Percentiles rank a stretch among this genome's conserved stretches.
phyloP scores from a whole-genome alignment of 1,139 yeast genomes.

The Geotrichum reessii region DNA sequence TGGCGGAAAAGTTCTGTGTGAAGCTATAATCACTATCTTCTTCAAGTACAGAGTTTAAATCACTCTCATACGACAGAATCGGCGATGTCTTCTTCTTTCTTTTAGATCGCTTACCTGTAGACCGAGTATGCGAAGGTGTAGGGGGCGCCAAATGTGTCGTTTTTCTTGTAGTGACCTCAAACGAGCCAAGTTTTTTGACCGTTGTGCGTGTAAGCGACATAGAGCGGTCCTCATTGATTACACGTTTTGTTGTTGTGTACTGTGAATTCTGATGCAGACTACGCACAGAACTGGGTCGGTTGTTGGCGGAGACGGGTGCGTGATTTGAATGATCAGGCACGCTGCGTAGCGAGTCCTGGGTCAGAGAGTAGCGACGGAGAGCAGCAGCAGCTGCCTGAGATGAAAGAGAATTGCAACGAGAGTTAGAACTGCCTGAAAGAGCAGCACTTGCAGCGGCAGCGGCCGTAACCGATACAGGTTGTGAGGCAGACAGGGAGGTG shows the following conservation, averaged over 20 bases:
- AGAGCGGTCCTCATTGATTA: slow-evolving; percentile 32
- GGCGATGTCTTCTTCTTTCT: slow-evolving; percentile 25
- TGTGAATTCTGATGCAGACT: slow-evolving; percentile 2
- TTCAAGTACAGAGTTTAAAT: slow-evolving; percentile 35
- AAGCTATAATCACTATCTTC: slow-evolving; percentile 21
- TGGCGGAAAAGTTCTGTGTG: background rate
- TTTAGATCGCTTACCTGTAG: slow-evolving; percentile 2
- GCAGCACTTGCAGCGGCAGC: slow-evolving; percentile 24
- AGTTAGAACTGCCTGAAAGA: slow-evolving; percentile 16
- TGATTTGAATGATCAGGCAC: background rate
- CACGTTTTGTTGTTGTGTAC: slow-evolving; percentile 11
- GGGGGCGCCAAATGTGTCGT: slow-evolving; percentile 25
- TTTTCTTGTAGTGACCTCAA: slow-evolving; percentile 35
- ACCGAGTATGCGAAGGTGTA: slow-evolving; percentile 7
- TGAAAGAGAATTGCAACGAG: slow-evolving; percentile 20
- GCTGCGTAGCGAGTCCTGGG: slow-evolving; percentile 14
- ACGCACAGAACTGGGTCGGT: background rate
- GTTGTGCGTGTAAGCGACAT: slow-evolving; percentile 39
- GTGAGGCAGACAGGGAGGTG: background rate
- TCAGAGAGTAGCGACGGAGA: slow-evolving; percentile 35
- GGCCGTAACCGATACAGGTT: background rate
- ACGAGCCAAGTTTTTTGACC: slow-evolving; percentile 36
- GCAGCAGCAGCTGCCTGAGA: slow-evolving; percentile 39
- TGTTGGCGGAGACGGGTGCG: background rate
- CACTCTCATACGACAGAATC: slow-evolving; percentile 32